Percentiles rank a stretch among this genome's conserved stretches.
Conservation (phyloP, 1,284 basidiomycete genomes). For the Albatrellus sp. region DNA sequence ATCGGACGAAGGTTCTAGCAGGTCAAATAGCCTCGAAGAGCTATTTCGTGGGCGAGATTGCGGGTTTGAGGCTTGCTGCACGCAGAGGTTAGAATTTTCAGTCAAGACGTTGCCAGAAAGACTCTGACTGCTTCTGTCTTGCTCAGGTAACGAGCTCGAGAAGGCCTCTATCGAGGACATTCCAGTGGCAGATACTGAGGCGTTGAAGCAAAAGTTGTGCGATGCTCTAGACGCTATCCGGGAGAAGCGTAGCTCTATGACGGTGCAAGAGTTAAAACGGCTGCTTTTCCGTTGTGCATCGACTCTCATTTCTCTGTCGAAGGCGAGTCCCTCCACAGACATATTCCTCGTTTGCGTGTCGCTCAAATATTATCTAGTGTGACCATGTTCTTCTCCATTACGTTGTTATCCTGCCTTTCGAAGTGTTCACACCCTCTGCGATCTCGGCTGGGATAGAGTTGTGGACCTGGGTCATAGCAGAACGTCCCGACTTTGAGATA, state of each 20-base stretch:
- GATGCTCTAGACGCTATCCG: conserved; percentile 58
- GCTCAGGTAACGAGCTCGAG: conserved; percentile 41
- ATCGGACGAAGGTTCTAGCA: conserved; percentile 65
- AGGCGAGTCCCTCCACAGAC: conserved; percentile 29
- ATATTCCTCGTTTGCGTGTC: neutral
- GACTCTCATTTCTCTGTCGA: conserved; percentile 56
- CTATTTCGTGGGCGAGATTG: conserved; percentile 79
- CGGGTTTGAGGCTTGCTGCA: conserved; percentile 60
- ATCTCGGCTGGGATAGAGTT: conserved; percentile 84
- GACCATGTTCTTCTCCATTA: conserved; percentile 84
- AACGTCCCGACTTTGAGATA: conserved; percentile 68
- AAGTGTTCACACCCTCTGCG: conserved; percentile 79
- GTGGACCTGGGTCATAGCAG: conserved; percentile 95
- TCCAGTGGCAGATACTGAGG: conserved; percentile 45
- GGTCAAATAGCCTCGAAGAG: conserved; percentile 79
- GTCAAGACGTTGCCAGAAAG: too few species aligned
- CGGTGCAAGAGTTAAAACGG: conserved; percentile 72
- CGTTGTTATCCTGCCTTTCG: conserved; percentile 82
- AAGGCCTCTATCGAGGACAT: conserved; percentile 47
- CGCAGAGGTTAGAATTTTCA: conserved; percentile 25
- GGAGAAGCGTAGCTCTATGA: conserved; percentile 58
- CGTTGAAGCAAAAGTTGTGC: conserved; percentile 61
- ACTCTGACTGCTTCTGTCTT: neutral
- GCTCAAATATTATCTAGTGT: conserved; percentile 32
- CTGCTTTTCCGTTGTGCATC: conserved; percentile 84